Base-by-base conservation (phyloP, 139 green algal genomes). In the Spirogloea muscicola region DNA sequence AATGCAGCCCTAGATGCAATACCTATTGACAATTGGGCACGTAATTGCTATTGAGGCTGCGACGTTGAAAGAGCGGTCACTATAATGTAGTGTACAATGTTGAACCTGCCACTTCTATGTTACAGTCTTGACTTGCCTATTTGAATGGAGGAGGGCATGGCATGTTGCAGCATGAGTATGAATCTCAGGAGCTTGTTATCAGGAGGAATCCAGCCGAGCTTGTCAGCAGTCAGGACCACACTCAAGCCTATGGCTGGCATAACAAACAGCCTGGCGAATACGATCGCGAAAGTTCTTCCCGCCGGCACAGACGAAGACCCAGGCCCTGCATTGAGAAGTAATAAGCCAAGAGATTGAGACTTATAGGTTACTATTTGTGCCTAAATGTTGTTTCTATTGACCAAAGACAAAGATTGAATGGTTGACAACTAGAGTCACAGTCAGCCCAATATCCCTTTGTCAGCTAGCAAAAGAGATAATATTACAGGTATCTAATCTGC, bases 91-190 rank as follows among this genome's bases (percentile, higher is more conserved):
- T n/a, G n/a, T n/a, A n/a, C n/a, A n/a, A n/a, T n/a, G n/a, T n/a
- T n/a, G n/a, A n/a, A n/a, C n/a, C n/a, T n/a, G n/a, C n/a, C n/a
- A n/a, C n/a, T n/a, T n/a, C n/a, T n/a, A n/a, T 64, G 55, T 10
- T 13, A 64, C 10, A 27, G 29, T 10, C 36, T 62, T 31, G 48
- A 27, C 63, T 44, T 40, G 64, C 66, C 66, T 33, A 74, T 40
- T 68, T 74, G 66, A 39, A 74, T 74, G 43, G 66, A 74, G 4
- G 66, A 65, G 25, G 66, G 66, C 66, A 74, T 74, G 29, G 66
- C n/a, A 39, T 74, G 66, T 13, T 74, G 66, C 7, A 74, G 21
- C 33, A 74, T 27, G 5, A 74, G 66, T 4, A 74, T 46, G 10
- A 74, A 74, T 37, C n/a, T 4, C 44, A 65, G 64, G n/a, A 74